Conservation (phyloP, 768 basidiomycete genomes). For the Mycena olivaceomarginata region DNA sequence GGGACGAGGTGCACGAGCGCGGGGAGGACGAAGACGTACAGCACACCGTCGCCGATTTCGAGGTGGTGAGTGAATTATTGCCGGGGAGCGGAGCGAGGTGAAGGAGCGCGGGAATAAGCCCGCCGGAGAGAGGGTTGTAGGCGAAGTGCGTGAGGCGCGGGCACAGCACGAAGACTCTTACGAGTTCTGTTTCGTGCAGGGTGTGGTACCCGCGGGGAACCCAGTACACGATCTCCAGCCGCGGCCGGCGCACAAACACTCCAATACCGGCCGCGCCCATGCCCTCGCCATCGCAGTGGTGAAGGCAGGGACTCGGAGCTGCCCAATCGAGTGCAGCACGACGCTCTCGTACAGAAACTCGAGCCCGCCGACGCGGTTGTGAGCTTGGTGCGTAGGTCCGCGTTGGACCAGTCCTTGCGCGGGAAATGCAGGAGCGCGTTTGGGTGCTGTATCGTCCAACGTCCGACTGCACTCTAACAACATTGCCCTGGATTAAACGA, state of each 20-base stretch:
- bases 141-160: constrained; percentile 30
- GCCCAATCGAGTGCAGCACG: constrained; percentile 48
- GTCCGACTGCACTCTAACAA: too few species aligned
- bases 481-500: too few species aligned
- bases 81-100: background rate
- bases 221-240: constrained; percentile 32
- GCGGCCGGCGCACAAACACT: constrained; percentile 35
- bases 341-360: constrained; percentile 52
- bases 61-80: background rate
- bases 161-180: constrained; percentile 21
- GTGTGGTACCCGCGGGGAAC: constrained; percentile 33
- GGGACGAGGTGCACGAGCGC: background rate
- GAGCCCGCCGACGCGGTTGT: constrained; percentile 38
- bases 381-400: constrained; percentile 46
- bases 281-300: constrained; percentile 27
- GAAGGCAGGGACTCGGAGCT: constrained; percentile 47
- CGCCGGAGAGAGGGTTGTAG: background rate
- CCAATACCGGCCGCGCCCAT: constrained; percentile 14
- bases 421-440: constrained; percentile 39
- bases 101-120: background rate
- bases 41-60: background rate
- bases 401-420: constrained; percentile 46
- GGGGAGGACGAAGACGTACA: background rate
- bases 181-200: constrained; percentile 19
- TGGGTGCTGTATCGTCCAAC: constrained; percentile 41